Evolutionary conservation across 192 early-diverging fungal species (phyloP), one percentile per base, ranked within the genome.

Genomic region (Coemansia sp.): DNA sequence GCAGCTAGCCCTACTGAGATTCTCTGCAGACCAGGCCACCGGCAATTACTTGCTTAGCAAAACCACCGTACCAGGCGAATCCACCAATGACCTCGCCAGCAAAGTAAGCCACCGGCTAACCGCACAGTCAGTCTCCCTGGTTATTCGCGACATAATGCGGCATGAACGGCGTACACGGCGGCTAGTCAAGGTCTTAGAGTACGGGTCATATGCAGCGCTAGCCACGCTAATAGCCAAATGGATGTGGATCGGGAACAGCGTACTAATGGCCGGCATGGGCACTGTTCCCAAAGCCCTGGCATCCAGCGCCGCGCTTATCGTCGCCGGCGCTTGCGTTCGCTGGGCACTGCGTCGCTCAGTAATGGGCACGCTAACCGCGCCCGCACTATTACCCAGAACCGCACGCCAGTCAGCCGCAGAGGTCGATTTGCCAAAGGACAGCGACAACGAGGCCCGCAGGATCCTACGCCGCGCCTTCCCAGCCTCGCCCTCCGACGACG

Each of bases 401-500:
- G 46, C 32, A 17, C 2, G 31, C 68, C 31, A 23, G 14, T 14
- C 25, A 19, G 39, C 17, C 42, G 1, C 46, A n/a, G 46, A 19
- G 46, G 11, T 53, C 9, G 32, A 69, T n/a, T 27, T 63, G 23
- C 37, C 74, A 4, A 19, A 23, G 0, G 62, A 67, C n/a, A 67
- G 29, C 44, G 80, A 77, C 11, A 9, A 17, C 8, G 66, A 57
- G 12, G 73, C 67, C 2, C 67, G 63, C 39, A 48, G 60, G 19
- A 74, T 75, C 32, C 72, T 83, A 21, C 67, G 73, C 0, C 71
- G 64, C 29, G 80, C 80, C 31, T 83, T 83, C 55, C 80, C 80
- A 6, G 80, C 75, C 2, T 63, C 75, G 1, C 80, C 80, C 3
- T 74, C 72, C 1, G 73, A 77, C 25, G 69, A 68, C 8, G 72